Base-by-base conservation (phyloP, 1,284 basidiomycete species). In the Malassezia slooffiae region DNA sequence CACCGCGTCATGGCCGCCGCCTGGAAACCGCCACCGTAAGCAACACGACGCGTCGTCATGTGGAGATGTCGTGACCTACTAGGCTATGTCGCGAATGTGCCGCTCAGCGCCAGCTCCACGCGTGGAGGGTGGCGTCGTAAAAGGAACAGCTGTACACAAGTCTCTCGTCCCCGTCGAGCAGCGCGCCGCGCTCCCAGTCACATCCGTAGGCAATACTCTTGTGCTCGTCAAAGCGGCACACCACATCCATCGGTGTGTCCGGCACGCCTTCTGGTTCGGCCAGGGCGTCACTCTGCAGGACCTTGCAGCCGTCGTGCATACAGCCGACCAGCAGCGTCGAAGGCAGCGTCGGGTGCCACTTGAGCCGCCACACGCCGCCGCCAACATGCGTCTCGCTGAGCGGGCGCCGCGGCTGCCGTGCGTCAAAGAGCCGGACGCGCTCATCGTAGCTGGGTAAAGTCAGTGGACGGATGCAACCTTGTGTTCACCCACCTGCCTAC, bases 261-360 rank as follows among this genome's bases (percentile, higher is more conserved):
- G 43, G 19, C 4, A 5, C 11, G 19, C 22, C 20, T 6, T 5
- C 23, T 5, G 6, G 53, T 21, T 39, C 34, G 19, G 34, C 13
- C 7, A 39, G 36, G 4, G 35, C n/a, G 19, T 6, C 22, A 19
- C 54, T 19, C 16, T 19, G 29, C 19, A 66, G 34, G 32, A 64
- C 50, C 59, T 90, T 91, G 76, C 88, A 91, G 1, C 93, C 91
- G 52, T 86, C 88, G 64, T 95, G 90, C 93, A 97, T 99, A 65
- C 85, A 86, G 0, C 88, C 93, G 9, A 89, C 79, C 21, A 96
- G 75, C 1, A 97, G 74, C 28, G 81, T 76, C 3, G 61, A 51
- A 1, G 75, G 52, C 26, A 58, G 41, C 1, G 74, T 76, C 1
- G 89, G 87, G 69, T 96, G 88, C 87, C 90, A 97, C 69, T 93